Evolutionary conservation across 176 grass and related monocot genomes (phyloP), one percentile per base, ranked within the genome.

Genomic region (Saccharum officinarum): DNA sequence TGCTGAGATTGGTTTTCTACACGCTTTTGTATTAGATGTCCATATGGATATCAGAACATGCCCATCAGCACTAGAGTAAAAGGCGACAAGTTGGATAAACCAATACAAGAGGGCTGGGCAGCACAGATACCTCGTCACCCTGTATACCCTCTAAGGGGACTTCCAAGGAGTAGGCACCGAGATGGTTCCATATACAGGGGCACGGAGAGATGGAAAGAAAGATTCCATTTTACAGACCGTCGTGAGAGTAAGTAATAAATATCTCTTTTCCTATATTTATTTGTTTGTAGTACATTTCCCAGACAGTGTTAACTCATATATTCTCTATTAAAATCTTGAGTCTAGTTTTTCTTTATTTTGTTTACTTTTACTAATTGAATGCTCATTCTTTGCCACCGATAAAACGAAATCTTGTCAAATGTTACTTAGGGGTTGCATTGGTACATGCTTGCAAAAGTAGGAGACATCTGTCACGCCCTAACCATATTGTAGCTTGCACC

Each of bases 231-330:
- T 37, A 28, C 2, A 6, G 71, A 84, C 57, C 59, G 71, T 75
- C 65, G 33, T 50, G 82, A 84, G 71, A 84, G 82, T 75, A 65
- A 83, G 81, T 47, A 57, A 16, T 52, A 52, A 6, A 52, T 52
- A 52, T 52, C 49, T 52, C 15, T 52, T 17, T 52, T 18, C 16
- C 49, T 18, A 52, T 52, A 17, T 17, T 52, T 52, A 52, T 18
- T 75, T 52, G 49, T 52, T 52, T 18, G 1, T 52, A 6, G 15
- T 18, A 18, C 16, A 52, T 18, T 52, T 52, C 4, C 15, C 16
- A 17, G 49, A 52, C 16, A 52, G 49, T 47, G 45, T 47, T 12
- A 71, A 71, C 22, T 20, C 12, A 42, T 59, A 17, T 54, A 71
- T 59, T 60, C 67, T 59, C 34, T 72, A 52, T 33, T 50, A 14